Evolutionary conservation across 2,329 filamentous ascomycete species (phyloP).

Genomic region (Hymenoscyphus repandus): DNA sequence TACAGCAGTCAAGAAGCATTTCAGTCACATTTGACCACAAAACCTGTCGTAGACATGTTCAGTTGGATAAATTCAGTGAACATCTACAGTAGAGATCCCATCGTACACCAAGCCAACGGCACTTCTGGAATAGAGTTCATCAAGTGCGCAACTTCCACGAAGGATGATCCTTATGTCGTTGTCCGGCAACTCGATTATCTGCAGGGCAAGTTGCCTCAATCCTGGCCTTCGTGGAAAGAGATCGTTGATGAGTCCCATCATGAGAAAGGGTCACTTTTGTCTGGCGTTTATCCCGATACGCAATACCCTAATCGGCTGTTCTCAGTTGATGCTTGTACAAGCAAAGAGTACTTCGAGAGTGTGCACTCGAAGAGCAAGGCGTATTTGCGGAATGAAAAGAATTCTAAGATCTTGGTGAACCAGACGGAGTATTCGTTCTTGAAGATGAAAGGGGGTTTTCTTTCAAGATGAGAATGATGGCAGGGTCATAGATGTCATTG

Average conservation of each 20-base stretch:
- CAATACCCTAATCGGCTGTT: not conserved
- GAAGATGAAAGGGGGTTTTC: too few species aligned
- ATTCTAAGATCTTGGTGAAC: too few species aligned
- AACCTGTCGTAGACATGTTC: conserved; percentile 3
- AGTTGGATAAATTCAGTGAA: conserved; percentile 4
- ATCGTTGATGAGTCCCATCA: not conserved
- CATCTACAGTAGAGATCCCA: not conserved
- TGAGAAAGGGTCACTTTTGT: not conserved
- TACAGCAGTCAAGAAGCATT: not conserved
- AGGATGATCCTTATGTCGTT: not conserved
- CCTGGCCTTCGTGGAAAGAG: too few species aligned
- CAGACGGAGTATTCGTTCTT: too few species aligned
- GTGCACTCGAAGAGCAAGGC: not conserved
- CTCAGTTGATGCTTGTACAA: not conserved
- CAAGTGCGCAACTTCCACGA: not conserved
- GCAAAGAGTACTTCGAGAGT: not conserved
- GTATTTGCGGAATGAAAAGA: not conserved
- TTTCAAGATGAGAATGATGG: too few species aligned
- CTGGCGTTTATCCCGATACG: not conserved
- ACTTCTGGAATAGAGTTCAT: not conserved
- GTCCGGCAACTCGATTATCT: not conserved
- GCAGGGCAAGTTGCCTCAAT: too few species aligned
- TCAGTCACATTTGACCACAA: not conserved
- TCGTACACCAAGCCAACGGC: not conserved
- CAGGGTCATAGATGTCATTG: too few species aligned